Evolutionary conservation across 2,329 filamentous ascomycete genomes (phyloP).

Genomic region (Alternaria arborescens): DNA sequence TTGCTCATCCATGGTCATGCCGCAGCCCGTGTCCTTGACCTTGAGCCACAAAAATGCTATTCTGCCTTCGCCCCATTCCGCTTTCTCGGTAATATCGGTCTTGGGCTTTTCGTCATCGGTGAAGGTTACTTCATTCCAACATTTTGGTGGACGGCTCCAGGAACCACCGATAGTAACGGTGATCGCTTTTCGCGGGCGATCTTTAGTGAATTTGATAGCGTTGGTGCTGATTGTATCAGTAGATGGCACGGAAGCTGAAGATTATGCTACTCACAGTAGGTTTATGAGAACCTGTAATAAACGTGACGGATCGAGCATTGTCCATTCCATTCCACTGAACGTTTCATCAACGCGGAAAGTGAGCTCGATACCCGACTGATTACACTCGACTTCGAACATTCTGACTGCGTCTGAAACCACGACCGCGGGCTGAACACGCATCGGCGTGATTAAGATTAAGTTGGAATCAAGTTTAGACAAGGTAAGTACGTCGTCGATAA

Average conservation of each 20-base stretch:
- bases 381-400: slow-evolving; percentile 42
- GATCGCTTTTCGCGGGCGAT: slow-evolving; percentile 44
- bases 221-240: slow-evolving; percentile 41
- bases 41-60: slow-evolving; percentile 48
- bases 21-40: slow-evolving; percentile 52
- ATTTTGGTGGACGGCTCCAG: slow-evolving; percentile 20
- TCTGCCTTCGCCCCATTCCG: slow-evolving; percentile 45
- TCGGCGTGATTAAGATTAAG: slow-evolving; percentile 39
- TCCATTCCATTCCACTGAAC: slow-evolving; percentile 49
- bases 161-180: slow-evolving; percentile 50
- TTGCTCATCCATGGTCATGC: slow-evolving; percentile 50
- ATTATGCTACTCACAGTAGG: slow-evolving; percentile 34
- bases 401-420: slow-evolving; percentile 38
- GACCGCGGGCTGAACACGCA: slow-evolving; percentile 28
- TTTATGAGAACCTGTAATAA: slow-evolving; percentile 41
- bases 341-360: slow-evolving; percentile 49
- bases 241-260: slow-evolving; percentile 22
- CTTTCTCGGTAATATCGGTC: slow-evolving; percentile 16
- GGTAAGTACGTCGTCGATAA: slow-evolving; percentile 54
- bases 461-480: slow-evolving; percentile 43
- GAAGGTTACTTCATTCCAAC: slow-evolving; percentile 30
- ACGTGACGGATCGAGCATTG: slow-evolving; percentile 41
- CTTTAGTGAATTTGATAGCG: slow-evolving; percentile 50
- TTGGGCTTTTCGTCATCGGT: slow-evolving; percentile 14
- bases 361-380: slow-evolving; percentile 49